Conservation (phyloP, 2,329 filamentous ascomycete genomes). For the Plectosphaerella sp. region DNA sequence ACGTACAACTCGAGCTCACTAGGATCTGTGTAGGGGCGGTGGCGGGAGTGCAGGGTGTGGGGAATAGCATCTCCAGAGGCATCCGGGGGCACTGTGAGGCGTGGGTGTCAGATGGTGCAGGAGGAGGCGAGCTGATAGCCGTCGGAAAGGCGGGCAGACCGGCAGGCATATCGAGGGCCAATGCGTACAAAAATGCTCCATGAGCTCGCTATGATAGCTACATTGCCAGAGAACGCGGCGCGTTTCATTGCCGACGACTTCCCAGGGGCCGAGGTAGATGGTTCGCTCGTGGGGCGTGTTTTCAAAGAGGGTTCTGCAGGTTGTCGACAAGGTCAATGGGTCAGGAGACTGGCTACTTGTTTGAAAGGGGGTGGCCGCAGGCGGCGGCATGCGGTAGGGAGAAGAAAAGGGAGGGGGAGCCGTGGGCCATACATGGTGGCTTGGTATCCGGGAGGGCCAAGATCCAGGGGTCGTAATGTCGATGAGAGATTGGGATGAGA, state of each 20-base stretch:
- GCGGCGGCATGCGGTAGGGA: conserved; percentile 1
- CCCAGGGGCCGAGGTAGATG: conserved; percentile 50
- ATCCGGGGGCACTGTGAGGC: conserved; percentile 37
- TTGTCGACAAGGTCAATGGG: conserved; percentile 7
- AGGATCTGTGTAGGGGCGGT: conserved; percentile 45
- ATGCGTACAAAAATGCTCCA: conserved; percentile 45
- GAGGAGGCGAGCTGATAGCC: not conserved
- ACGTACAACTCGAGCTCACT: conserved; percentile 45
- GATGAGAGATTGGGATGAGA: conserved; percentile 30
- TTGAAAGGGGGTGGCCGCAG: not conserved
- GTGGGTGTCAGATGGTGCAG: not conserved
- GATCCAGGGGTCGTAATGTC: conserved; percentile 39
- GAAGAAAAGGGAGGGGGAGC: conserved; percentile 8
- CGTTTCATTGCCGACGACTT: conserved; percentile 40
- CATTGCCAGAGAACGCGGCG: conserved; percentile 49
- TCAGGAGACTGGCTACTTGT: not conserved
- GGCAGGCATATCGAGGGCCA: not conserved
- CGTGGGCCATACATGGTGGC: conserved; percentile 42
- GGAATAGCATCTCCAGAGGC: conserved; percentile 39
- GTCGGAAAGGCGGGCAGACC: not conserved
- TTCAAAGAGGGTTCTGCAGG: conserved; percentile 43
- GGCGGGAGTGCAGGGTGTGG: conserved; percentile 44
- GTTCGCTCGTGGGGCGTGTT: conserved; percentile 43
- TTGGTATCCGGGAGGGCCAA: conserved; percentile 49
- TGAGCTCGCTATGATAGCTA: conserved; percentile 45